Percentiles rank a stretch among this genome's conserved stretches.
These are phyloP conservation scores for Orbilia brochopaga DNA, from an alignment of 2,329 filamentous ascomycete species.

Conservation along the genomic window DNA sequence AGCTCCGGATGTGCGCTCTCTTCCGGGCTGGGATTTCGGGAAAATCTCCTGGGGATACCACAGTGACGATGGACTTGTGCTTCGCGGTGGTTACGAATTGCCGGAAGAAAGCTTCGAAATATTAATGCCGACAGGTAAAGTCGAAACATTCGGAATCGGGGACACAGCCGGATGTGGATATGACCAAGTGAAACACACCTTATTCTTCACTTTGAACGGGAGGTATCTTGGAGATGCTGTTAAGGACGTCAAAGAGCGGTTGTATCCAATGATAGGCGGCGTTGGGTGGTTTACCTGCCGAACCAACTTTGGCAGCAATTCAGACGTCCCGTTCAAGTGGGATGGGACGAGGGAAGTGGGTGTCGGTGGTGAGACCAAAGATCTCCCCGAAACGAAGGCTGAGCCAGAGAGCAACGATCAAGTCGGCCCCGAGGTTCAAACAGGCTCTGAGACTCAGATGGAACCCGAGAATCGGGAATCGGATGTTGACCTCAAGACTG, in stretches of 20 bases:
- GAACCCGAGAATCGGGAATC: too few species aligned
- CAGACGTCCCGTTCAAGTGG: background rate
- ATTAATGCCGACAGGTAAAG: background rate
- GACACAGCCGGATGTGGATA: slow-evolving; percentile 36
- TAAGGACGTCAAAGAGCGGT: slow-evolving; percentile 7
- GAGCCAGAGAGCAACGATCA: too few species aligned
- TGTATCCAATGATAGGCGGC: slow-evolving; percentile 24
- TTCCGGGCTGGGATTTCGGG: slow-evolving; percentile 11
- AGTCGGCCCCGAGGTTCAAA: too few species aligned
- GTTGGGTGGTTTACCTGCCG: background rate
- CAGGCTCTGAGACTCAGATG: too few species aligned
- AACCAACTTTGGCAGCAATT: slow-evolving; percentile 19
- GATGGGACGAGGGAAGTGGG: too few species aligned
- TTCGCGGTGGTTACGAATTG: background rate
- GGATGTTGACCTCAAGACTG: too few species aligned
- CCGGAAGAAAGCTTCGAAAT: background rate
- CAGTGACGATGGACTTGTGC: background rate
- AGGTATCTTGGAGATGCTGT: slow-evolving; percentile 1
- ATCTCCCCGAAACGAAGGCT: background rate
- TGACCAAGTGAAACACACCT: slow-evolving; percentile 14
- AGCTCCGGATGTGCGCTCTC: slow-evolving; percentile 1
- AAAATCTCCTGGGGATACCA: slow-evolving; percentile 11
- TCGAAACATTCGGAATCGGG: background rate
- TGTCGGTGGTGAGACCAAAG: background rate
- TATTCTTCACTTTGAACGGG: slow-evolving; percentile 36